phyloP scores from a whole-genome alignment of 495 filamentous ascomycete genomes.

The Extremus antarcticus region DNA sequence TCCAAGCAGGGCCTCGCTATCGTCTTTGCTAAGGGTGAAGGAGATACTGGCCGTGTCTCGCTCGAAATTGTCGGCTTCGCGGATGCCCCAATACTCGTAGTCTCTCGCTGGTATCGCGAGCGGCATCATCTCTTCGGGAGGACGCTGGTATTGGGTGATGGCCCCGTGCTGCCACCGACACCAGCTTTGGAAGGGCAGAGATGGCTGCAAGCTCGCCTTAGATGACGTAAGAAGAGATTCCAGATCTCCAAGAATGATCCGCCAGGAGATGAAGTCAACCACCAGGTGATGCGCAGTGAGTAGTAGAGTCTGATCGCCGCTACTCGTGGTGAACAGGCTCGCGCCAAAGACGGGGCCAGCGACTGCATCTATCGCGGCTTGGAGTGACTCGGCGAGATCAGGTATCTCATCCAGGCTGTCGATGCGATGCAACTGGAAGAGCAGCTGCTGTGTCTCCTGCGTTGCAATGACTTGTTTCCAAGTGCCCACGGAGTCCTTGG shows the following conservation, averaged over 20 bases:
- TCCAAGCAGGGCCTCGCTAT: neutral
- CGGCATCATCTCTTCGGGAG: neutral
- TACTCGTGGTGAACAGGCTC: neutral
- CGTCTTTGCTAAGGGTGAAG: neutral
- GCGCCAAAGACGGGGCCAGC: neutral
- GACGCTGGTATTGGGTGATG: neutral
- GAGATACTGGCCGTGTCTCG: neutral
- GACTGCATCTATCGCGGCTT: neutral
- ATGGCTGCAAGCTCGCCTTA: neutral
- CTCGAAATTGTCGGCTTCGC: neutral
- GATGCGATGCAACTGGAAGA: neutral
- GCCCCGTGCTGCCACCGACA: neutral
- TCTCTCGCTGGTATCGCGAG: neutral
- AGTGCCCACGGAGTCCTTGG: neutral
- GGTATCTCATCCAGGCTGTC: neutral
- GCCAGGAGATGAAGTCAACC: neutral
- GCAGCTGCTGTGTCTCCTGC: neutral
- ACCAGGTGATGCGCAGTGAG: neutral
- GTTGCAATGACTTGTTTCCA: neutral
- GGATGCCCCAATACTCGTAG: neutral
- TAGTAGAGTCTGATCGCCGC: neutral
- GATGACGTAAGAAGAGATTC: neutral
- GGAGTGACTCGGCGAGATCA: neutral
- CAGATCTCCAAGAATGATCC: neutral
- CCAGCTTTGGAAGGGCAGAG: too few species aligned